These are phyloP conservation scores for Xerocomus cyaneibrunnescens DNA, from an alignment of 1,284 basidiomycete species.

Conservation along the genomic window DNA sequence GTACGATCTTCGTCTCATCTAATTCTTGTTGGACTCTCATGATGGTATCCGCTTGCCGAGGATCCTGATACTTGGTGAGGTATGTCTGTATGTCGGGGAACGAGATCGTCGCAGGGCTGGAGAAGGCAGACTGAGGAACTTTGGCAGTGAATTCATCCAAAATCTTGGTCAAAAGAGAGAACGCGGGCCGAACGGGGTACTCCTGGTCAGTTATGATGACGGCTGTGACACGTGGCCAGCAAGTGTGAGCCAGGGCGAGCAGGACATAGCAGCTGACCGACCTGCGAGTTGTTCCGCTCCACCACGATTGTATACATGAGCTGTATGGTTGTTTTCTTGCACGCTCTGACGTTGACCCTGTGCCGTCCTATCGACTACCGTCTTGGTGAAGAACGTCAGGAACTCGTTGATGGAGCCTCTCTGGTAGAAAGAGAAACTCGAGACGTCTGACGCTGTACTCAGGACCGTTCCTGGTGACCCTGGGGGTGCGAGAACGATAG, in stretches of 20 bases:
- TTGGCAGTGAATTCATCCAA: slow-evolving; percentile 91
- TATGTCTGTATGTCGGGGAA: slow-evolving; percentile 79
- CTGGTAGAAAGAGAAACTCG: slow-evolving; percentile 94
- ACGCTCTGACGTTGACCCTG: slow-evolving; percentile 90
- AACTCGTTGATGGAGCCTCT: slow-evolving; percentile 84
- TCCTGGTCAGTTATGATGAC: slow-evolving; percentile 95
- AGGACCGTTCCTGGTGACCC: slow-evolving; percentile 65
- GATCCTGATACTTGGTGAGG: slow-evolving; percentile 95
- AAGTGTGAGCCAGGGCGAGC: slow-evolving; percentile 2
- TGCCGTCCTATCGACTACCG: slow-evolving; percentile 88
- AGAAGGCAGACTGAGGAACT: slow-evolving; percentile 69
- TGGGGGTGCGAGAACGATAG: slow-evolving; percentile 58
- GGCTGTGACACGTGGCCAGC: slow-evolving; percentile 44
- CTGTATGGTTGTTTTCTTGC: slow-evolving; percentile 93
- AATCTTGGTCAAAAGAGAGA: slow-evolving; percentile 92
- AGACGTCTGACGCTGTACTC: slow-evolving; percentile 78
- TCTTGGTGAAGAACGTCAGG: slow-evolving; percentile 89
- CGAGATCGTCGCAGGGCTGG: slow-evolving; percentile 60
- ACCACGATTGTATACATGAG: slow-evolving; percentile 88
- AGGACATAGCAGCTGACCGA: slow-evolving; percentile 36
- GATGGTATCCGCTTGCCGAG: slow-evolving; percentile 96
- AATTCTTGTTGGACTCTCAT: slow-evolving; percentile 99
- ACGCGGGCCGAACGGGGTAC: slow-evolving; percentile 96
- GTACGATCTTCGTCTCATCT: slow-evolving; percentile 98
- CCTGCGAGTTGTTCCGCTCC: slow-evolving; percentile 80